phyloP scores from a whole-genome alignment of 495 filamentous ascomycete species.

The Neurospora sublineolata region DNA sequence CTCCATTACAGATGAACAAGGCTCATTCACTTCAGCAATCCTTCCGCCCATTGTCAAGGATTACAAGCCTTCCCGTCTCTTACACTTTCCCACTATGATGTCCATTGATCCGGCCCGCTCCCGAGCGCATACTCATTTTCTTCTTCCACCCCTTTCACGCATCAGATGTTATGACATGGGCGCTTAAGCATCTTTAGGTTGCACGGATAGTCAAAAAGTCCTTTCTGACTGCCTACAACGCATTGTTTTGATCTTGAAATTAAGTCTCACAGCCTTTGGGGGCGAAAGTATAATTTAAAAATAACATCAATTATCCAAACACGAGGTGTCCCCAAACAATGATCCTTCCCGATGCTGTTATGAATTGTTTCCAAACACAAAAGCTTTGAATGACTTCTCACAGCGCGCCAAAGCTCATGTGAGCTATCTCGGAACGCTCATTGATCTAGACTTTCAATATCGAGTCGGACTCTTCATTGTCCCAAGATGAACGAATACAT shows the following conservation, averaged over 20 bases:
- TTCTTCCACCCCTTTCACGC: background rate
- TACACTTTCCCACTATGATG: background rate
- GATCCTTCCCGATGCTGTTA: background rate
- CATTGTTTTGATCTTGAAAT: background rate
- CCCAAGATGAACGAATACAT: background rate
- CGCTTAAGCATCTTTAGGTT: too few species aligned
- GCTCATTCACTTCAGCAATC: background rate
- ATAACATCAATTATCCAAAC: background rate
- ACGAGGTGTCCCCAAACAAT: background rate
- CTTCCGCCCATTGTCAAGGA: background rate
- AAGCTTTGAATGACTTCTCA: background rate
- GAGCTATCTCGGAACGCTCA: background rate
- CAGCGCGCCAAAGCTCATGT: background rate
- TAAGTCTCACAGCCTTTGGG: background rate
- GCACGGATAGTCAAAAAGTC: background rate
- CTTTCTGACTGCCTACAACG: background rate
- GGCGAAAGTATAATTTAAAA: background rate
- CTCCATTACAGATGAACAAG: background rate
- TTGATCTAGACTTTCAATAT: background rate
- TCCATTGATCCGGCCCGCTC: background rate
- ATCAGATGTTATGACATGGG: background rate
- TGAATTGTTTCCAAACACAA: background rate
- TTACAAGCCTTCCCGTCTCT: background rate
- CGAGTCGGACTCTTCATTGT: background rate
- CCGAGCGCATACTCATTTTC: background rate